Evolutionary conservation across 306 rosid species (phyloP), one percentile per base, ranked within the genome.

Genomic region (Prunus mume): DNA sequence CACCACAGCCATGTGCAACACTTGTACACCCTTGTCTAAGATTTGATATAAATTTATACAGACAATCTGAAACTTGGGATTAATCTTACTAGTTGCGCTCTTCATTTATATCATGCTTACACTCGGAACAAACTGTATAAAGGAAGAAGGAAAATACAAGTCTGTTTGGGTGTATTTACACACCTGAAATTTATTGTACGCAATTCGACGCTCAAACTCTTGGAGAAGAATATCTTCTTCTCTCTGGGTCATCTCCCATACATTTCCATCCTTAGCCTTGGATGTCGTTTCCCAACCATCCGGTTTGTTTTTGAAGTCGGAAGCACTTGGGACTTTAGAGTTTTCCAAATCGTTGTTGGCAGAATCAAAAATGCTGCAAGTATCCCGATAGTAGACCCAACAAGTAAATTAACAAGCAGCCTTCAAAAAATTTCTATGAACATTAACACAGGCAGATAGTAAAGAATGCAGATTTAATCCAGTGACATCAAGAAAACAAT

Each of bases 211-310:
- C 63, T 95, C 98, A 69, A 90, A 95, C 84, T 95, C 98, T 76
- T 92, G 98, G 71, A 92, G 94, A 61, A 95, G 97, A 50, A 92
- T 84, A 62, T 95, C 98, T 83, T 95, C 98, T 83, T 95, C 97
- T 75, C 97, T 90, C 77, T 95, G 97, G 12, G 98, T 86, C 97
- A 95, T 95, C 84, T 90, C 96, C 98, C 98, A 95, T 38, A 95
- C 60, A 74, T 87, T 95, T 69, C 93, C 97, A 70, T 92, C 97
- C 41, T 80, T 85, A 64, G 84, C 68, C 82, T 90, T 95, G 8
- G 91, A 76, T 34, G 88, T 79, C n/a, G 98, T 90, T 79, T 95
- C 98, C 98, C 98, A 92, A 34, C 98, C 98, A 73, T 92, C 98
- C 25, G 98, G 98, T 81, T 80, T 85, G 86, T 86, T 87, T 88